Conservation (phyloP, 2,329 filamentous ascomycete species). For the Botrytis aclada region DNA sequence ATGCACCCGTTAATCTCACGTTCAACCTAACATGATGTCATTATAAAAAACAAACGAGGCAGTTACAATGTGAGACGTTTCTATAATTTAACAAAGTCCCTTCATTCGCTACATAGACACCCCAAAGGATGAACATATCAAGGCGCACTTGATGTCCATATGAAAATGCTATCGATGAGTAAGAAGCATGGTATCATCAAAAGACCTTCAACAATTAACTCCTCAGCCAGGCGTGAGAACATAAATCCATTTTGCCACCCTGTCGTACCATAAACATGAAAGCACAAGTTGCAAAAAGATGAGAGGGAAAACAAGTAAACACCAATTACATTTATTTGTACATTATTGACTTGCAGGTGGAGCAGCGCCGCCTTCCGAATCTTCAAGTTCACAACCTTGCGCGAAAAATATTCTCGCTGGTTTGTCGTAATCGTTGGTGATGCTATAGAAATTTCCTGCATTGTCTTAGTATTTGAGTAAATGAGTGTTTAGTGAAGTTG, state of each 20-base stretch:
- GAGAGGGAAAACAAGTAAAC: neutral
- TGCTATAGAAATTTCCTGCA: constrained; percentile 88
- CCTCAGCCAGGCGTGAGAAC: neutral
- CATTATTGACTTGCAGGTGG: constrained; percentile 9
- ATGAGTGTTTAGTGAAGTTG: neutral
- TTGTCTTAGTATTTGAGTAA: constrained; percentile 22
- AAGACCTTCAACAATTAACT: constrained; percentile 6
- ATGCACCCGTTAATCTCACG: neutral
- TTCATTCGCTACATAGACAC: neutral
- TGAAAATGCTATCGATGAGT: constrained; percentile 1
- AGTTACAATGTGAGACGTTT: neutral
- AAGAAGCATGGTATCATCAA: constrained; percentile 19
- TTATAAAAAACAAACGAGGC: neutral
- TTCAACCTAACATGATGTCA: neutral
- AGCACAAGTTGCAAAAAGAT: neutral
- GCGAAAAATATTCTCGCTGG: constrained; percentile 85
- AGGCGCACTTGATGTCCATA: constrained; percentile 3
- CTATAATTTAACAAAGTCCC: neutral
- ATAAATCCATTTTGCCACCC: neutral
- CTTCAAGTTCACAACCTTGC: constrained; percentile 66
- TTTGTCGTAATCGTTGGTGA: constrained; percentile 72
- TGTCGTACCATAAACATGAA: neutral
- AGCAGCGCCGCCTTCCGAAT: constrained; percentile 2
- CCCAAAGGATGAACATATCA: neutral
- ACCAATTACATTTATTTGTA: constrained; percentile 5